Percentiles rank a stretch among this genome's conserved stretches.
phyloP scores from a whole-genome alignment of 441 rosid species.

The Populus hybrid region DNA sequence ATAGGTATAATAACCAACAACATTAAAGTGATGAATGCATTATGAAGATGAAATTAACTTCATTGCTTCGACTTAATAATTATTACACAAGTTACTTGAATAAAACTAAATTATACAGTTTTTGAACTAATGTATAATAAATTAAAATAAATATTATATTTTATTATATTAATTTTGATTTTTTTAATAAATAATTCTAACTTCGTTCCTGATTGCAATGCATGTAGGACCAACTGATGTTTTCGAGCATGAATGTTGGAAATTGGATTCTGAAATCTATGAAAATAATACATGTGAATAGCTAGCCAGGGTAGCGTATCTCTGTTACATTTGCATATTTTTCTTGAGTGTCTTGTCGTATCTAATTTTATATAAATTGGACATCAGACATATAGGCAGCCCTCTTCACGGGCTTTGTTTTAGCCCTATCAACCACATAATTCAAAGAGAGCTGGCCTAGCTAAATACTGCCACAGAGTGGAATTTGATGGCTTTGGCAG shows the following conservation, averaged over 20 bases:
- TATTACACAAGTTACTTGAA: too few species aligned
- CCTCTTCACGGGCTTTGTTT: constrained; percentile 31
- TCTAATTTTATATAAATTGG: constrained; percentile 8
- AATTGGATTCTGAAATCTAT: constrained; percentile 18
- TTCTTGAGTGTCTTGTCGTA: not conserved
- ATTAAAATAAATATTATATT: too few species aligned
- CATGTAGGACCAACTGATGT: constrained; percentile 14
- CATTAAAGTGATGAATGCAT: too few species aligned
- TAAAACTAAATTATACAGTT: too few species aligned
- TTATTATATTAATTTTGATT: too few species aligned
- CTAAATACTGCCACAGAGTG: not conserved
- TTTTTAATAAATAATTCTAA: too few species aligned
- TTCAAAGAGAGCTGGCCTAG: constrained; percentile 1
- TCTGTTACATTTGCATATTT: constrained; percentile 11
- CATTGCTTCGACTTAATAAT: too few species aligned
- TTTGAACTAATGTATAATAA: too few species aligned
- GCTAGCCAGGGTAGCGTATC: not conserved
- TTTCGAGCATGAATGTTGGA: not conserved
- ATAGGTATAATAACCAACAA: too few species aligned
- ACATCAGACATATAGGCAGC: not conserved
- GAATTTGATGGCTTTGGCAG: not conserved
- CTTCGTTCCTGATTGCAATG: not conserved
- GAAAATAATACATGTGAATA: not conserved
- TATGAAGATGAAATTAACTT: too few species aligned
- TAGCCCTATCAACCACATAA: constrained; percentile 19